Base-by-base conservation (phyloP, 768 basidiomycete genomes). In the Collybia mongolica region DNA sequence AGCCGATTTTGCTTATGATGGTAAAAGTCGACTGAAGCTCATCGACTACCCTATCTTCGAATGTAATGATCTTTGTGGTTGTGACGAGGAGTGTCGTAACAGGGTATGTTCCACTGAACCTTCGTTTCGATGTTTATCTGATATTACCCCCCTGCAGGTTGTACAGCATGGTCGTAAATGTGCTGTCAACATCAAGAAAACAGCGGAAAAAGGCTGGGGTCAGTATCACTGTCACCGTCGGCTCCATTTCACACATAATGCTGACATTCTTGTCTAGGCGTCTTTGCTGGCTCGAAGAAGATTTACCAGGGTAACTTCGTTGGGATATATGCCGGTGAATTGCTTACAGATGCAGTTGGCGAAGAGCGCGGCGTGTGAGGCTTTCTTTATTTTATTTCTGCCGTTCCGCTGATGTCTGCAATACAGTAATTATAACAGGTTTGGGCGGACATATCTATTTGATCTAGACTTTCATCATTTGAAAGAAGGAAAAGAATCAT, bases 191-290 rank as follows among this genome's bases (percentile, higher is more conserved):
- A 82, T 97, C 29, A 73, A 75, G 44, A 86, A 88, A 63, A 95
- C 93, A 0, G 54, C 62, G 36, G 63, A 80, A 38, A 95, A 93
- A 65, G 93, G 93, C 37, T 96, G 93, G 93, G 93, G 93, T 88
- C 58, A 45, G 76, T 65, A 15, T 39, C 14, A 39, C 37, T 19
- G 15, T 41, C 9, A 19, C 11, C 32, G 49, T 49, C 29, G 39
- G 49, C 11, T 48, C 19, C 14, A 32, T 9, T 32, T 12, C 32
- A 32, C 11, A 11, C 9, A 32, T 32, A 32, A 26, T 26, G 7
- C 35, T 40, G 28, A 32, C 23, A 53, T 52, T 36, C 39, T 28
- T 39, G 51, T 38, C 14, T 46, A 92, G 91, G 91, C 28, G 79
- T 95, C 2, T 86, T 90, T 61, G 83, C 82, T 32, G 81, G 79